A percentile compares a stretch with the other conserved stretches of the same genome.
Conservation (phyloP, 2,329 filamentous ascomycete genomes). For the Cercospora sp. region DNA sequence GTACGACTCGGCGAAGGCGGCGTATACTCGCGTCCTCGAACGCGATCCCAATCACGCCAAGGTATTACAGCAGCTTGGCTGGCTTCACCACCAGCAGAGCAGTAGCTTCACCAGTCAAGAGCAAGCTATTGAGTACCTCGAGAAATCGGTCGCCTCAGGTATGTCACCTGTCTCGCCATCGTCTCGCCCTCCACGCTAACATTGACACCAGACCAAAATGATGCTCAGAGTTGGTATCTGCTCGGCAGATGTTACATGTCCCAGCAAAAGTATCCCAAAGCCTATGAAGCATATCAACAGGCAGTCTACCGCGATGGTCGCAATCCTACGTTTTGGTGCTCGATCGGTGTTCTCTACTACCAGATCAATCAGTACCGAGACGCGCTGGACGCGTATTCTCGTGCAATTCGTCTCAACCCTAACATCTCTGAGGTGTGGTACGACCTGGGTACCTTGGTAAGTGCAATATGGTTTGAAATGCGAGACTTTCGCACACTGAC, state of each 20-base stretch:
- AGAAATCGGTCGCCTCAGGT: slow-evolving; percentile 94
- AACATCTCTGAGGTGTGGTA: slow-evolving; percentile 99
- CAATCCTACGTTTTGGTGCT: slow-evolving; percentile 99
- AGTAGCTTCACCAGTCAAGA: slow-evolving; percentile 89
- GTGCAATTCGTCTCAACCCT: slow-evolving; percentile 92
- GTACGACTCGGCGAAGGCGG: slow-evolving; percentile 91
- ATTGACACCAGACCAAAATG: slow-evolving; percentile 70
- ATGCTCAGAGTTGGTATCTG: slow-evolving; percentile 98
- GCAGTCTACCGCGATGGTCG: slow-evolving; percentile 96
- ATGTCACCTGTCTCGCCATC: slow-evolving; percentile 41
- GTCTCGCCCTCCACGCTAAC: neutral
- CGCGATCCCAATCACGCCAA: slow-evolving; percentile 96
- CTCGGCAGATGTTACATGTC: slow-evolving; percentile 99
- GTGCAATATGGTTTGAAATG: slow-evolving; percentile 41
- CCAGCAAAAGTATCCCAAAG: slow-evolving; percentile 97
- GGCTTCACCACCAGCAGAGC: slow-evolving; percentile 96
- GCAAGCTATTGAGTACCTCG: slow-evolving; percentile 92
- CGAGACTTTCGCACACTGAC: slow-evolving; percentile 37
- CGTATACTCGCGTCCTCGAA: slow-evolving; percentile 90
- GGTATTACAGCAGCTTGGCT: slow-evolving; percentile 94
- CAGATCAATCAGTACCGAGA: slow-evolving; percentile 99
- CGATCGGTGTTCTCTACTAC: slow-evolving; percentile 97
- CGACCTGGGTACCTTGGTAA: slow-evolving; percentile 89
- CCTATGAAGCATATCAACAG: slow-evolving; percentile 97
- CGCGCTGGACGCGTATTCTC: slow-evolving; percentile 94